phyloP scores from a whole-genome alignment of 2,329 filamentous ascomycete species.

The Fusarium fracticaudum region DNA sequence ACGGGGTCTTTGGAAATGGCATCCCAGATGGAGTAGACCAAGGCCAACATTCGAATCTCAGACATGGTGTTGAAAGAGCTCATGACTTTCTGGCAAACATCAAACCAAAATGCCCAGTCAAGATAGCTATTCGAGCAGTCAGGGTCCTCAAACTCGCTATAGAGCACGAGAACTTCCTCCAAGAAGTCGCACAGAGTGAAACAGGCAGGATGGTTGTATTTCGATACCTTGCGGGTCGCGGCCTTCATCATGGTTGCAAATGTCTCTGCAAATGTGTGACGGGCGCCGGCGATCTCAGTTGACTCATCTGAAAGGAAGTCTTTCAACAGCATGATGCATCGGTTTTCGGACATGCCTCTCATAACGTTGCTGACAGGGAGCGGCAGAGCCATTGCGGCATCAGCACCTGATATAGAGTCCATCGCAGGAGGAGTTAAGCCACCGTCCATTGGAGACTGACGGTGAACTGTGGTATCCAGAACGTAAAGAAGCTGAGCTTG shows the following conservation, averaged over 20 bases:
- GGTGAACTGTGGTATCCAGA: slow-evolving; percentile 85
- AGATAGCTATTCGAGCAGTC: slow-evolving; percentile 59
- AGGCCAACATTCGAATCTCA: slow-evolving; percentile 84
- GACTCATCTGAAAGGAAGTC: slow-evolving; percentile 73
- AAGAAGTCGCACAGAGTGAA: slow-evolving; percentile 93
- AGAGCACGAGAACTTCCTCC: slow-evolving; percentile 79
- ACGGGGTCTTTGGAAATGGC: slow-evolving; percentile 71
- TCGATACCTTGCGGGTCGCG: slow-evolving; percentile 77
- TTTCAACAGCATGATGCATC: slow-evolving; percentile 81
- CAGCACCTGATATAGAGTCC: slow-evolving; percentile 62
- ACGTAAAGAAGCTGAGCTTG: slow-evolving; percentile 84
- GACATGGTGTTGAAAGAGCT: slow-evolving; percentile 89
- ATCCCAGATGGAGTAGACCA: slow-evolving; percentile 84
- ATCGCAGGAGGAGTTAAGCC: slow-evolving; percentile 54
- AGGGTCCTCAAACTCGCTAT: slow-evolving; percentile 58
- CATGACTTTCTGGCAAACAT: slow-evolving; percentile 81
- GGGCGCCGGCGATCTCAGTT: slow-evolving; percentile 53
- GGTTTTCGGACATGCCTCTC: slow-evolving; percentile 88
- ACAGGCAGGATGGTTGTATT: slow-evolving; percentile 84
- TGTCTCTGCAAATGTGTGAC: slow-evolving; percentile 78
- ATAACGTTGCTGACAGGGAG: slow-evolving; percentile 74
- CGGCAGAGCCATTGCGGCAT: slow-evolving; percentile 72
- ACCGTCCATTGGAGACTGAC: slow-evolving; percentile 67
- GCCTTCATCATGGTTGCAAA: slow-evolving; percentile 80
- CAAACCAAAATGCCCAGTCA: slow-evolving; percentile 87